A percentile compares a stretch with the other conserved stretches of the same genome.
phyloP scores from a whole-genome alignment of 164 flowering plant genomes.

The Vitis riparia region DNA sequence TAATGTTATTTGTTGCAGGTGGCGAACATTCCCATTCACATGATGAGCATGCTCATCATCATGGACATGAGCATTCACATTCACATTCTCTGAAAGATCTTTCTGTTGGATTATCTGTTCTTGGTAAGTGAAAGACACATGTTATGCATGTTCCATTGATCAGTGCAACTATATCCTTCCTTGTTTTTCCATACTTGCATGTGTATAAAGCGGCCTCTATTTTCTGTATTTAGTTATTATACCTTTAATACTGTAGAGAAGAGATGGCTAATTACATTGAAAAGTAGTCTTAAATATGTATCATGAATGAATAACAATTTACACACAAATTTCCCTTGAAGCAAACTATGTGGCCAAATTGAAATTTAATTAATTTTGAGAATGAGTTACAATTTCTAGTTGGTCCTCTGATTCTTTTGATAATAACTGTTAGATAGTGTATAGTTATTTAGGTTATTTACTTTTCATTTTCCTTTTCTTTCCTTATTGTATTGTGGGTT shows the following conservation, averaged over 20 bases:
- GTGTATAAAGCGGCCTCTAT: not conserved
- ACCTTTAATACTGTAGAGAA: not conserved
- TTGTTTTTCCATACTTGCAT: not conserved
- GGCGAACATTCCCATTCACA: constrained; percentile 75
- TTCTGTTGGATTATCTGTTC: constrained; percentile 78
- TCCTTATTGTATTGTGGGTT: too few species aligned
- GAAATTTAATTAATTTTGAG: too few species aligned
- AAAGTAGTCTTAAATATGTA: not conserved
- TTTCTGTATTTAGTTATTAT: not conserved
- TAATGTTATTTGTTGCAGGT: constrained; percentile 46
- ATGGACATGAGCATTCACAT: constrained; percentile 49
- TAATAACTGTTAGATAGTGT: too few species aligned
- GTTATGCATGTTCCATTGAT: not conserved
- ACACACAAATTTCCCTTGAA: too few species aligned
- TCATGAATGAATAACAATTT: not conserved
- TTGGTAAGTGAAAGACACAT: constrained; percentile 50
- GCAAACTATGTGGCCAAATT: too few species aligned
- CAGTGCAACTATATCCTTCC: not conserved
- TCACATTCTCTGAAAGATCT: constrained; percentile 88
- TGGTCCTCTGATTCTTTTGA: too few species aligned
- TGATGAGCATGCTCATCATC: constrained; percentile 40
- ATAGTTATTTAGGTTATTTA: too few species aligned
- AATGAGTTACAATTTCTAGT: too few species aligned
- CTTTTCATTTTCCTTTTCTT: too few species aligned
- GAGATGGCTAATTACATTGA: not conserved